Evolutionary conservation across 78 protist species (phyloP).

Genomic region (Bodo saltans): DNA sequence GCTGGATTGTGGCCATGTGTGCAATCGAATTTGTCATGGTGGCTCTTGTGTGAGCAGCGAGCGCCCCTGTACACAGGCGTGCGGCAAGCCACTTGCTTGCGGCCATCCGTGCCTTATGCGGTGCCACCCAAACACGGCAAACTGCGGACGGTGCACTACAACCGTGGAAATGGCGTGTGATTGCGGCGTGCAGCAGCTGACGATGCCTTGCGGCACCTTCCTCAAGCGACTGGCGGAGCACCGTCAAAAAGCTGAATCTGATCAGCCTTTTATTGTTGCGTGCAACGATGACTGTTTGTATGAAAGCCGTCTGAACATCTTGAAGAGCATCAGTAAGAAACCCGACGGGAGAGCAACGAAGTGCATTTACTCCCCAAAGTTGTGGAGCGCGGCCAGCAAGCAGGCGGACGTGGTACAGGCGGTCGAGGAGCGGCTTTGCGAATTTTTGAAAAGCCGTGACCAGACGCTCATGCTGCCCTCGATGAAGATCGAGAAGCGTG

Average conservation of each 20-base stretch:
- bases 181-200: neutral
- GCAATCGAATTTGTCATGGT: conserved; percentile 3
- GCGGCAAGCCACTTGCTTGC: neutral
- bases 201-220: neutral
- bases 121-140: neutral
- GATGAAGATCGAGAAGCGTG: neutral
- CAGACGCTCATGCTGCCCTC: neutral
- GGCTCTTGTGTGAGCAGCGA: neutral
- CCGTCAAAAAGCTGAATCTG: neutral
- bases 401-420: neutral
- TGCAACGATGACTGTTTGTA: conserved; percentile 3
- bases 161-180: neutral
- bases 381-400: conserved; percentile 6
- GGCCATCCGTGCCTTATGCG: neutral
- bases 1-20: conserved; percentile 16
- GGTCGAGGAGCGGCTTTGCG: neutral
- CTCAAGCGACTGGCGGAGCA: neutral
- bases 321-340: neutral
- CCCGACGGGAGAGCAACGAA: neutral
- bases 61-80: neutral
- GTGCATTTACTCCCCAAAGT: neutral
- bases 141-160: neutral
- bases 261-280: neutral
- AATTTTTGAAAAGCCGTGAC: neutral
- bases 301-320: neutral